These are phyloP conservation scores for Papiliotrema laurentii DNA, from an alignment of 1,284 basidiomycete species.

Conservation along the genomic window DNA sequence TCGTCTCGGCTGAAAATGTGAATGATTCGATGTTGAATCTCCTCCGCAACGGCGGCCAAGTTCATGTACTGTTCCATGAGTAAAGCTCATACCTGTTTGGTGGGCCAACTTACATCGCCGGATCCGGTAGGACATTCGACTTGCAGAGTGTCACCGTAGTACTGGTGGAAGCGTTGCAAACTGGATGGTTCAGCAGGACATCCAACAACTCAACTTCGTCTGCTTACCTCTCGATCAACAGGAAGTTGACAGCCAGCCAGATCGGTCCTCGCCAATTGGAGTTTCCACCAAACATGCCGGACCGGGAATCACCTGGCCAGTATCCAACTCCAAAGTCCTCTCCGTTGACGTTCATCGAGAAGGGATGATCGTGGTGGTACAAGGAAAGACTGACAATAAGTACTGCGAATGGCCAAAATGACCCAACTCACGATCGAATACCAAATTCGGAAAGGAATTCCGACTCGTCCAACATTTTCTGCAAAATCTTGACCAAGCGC, in stretches of 20 bases:
- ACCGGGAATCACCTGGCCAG: constrained; percentile 95
- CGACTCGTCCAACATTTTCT: constrained; percentile 94
- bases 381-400: constrained; percentile 76
- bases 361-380: constrained; percentile 85
- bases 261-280: constrained; percentile 88
- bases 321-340: constrained; percentile 88
- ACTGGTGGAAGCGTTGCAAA: constrained; percentile 97
- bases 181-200: constrained; percentile 49
- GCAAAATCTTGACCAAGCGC: constrained; percentile 75
- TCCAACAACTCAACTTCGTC: not conserved
- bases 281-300: constrained; percentile 96
- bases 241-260: constrained; percentile 90
- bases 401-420: not conserved
- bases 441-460: constrained; percentile 95
- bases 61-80: constrained; percentile 65
- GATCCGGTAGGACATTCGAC: constrained; percentile 94
- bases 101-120: constrained; percentile 58
- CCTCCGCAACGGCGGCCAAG: constrained; percentile 85
- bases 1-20: constrained; percentile 91
- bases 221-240: constrained; percentile 59
- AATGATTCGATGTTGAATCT: constrained; percentile 93
- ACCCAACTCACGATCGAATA: constrained; percentile 73
- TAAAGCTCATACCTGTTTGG: not conserved
- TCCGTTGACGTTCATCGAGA: constrained; percentile 90
- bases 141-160: constrained; percentile 81